These are phyloP conservation scores for Chlorella sp. DNA, from an alignment of 139 green algal species.

Conservation along the genomic window DNA sequence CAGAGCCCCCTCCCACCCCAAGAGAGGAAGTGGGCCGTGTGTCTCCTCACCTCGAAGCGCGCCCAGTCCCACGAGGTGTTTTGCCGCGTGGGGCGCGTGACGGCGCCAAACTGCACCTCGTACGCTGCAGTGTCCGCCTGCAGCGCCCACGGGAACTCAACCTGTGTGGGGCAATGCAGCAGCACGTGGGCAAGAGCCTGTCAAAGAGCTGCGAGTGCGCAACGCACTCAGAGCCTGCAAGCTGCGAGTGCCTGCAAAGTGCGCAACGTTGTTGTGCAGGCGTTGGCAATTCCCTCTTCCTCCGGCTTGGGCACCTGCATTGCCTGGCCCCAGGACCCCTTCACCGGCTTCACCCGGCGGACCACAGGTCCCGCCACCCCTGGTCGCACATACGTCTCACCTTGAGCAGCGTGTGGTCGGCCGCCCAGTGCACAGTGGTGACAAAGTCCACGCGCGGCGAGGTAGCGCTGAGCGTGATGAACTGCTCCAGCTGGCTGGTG, in stretches of 20 bases:
- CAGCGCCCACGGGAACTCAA: constrained; percentile 25
- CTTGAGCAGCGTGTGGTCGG: constrained; percentile 18
- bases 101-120: constrained; percentile 32
- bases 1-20: too few species aligned
- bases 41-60: constrained; percentile 25
- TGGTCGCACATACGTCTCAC: too few species aligned
- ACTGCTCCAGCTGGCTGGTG: constrained; percentile 24
- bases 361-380: too few species aligned
- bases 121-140: constrained; percentile 16
- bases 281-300: too few species aligned
- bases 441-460: constrained; percentile 18
- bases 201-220: too few species aligned
- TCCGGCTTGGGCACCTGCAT: too few species aligned
- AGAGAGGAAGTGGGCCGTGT: too few species aligned
- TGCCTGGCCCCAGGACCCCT: too few species aligned
- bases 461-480: constrained; percentile 8
- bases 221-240: too few species aligned
- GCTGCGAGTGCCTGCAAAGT: too few species aligned
- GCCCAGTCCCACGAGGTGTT: constrained; percentile 42
- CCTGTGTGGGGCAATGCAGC: not conserved
- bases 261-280: too few species aligned
- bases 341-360: too few species aligned
- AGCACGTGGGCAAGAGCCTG: not conserved
- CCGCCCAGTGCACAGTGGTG: constrained; percentile 8
- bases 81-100: constrained; percentile 22